phyloP scores from a whole-genome alignment of 169 alveolate genomes.

The Plasmodium malariae region DNA sequence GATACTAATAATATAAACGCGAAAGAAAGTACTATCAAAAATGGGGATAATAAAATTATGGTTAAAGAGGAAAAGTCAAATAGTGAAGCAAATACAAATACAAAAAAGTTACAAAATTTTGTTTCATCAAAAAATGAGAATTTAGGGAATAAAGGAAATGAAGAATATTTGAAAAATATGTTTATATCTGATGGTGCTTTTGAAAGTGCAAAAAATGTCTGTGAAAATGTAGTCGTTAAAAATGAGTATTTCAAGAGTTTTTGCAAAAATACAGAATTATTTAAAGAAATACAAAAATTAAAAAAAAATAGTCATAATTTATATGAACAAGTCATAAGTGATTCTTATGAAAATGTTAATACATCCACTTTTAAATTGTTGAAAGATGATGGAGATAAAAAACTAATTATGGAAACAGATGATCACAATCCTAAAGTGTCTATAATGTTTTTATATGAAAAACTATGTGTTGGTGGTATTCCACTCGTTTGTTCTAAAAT shows the following conservation, averaged over 20 bases:
- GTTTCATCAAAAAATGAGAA: background rate
- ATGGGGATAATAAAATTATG: background rate
- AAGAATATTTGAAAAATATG: conserved; percentile 1
- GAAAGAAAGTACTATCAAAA: background rate
- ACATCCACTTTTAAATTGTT: conserved; percentile 27
- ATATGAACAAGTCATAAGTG: conserved; percentile 27
- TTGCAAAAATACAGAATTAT: conserved; percentile 23
- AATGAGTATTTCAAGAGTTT: conserved; percentile 17
- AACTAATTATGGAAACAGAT: conserved; percentile 45
- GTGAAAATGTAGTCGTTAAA: conserved; percentile 38
- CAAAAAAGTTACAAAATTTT: background rate
- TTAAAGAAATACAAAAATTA: conserved; percentile 14
- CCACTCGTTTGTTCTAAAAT: conserved; percentile 70
- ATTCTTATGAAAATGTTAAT: conserved; percentile 36
- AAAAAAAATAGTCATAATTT: conserved; percentile 22
- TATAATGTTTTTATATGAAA: conserved; percentile 44
- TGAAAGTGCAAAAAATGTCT: conserved; percentile 40
- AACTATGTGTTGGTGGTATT: conserved; percentile 70
- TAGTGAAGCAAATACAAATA: background rate
- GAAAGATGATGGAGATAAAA: conserved; percentile 36
- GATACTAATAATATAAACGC: background rate
- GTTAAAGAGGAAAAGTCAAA: background rate
- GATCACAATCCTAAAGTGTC: conserved; percentile 49
- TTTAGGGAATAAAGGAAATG: background rate
- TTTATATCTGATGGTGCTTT: conserved; percentile 30